phyloP scores from a whole-genome alignment of 106 monocot species.

The Xerophyta viscosa region DNA sequence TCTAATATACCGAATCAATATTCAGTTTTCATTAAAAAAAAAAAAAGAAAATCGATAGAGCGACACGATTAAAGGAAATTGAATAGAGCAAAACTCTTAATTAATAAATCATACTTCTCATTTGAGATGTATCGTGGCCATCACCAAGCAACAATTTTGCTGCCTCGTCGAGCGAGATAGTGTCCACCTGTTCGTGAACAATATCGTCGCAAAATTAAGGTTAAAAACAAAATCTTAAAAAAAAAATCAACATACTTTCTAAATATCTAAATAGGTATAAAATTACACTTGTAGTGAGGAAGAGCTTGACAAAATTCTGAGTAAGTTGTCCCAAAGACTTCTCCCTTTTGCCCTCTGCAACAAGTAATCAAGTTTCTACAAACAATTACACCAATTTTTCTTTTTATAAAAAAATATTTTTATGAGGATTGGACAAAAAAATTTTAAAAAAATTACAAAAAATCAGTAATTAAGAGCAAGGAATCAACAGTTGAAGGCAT shows the following conservation, averaged over 20 bases:
- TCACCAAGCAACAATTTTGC: slow-evolving; percentile 73
- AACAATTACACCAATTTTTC: not conserved
- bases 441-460: too few species aligned
- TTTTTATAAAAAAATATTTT: not conserved
- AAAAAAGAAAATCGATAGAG: not conserved
- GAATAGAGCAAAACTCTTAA: too few species aligned
- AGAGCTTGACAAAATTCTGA: slow-evolving; percentile 89
- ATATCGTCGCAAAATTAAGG: not conserved
- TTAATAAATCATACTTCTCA: slow-evolving; percentile 52
- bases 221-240: not conserved
- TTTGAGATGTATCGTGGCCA: slow-evolving; percentile 40
- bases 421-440: too few species aligned
- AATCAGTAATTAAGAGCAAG: not conserved
- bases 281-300: slow-evolving; percentile 64
- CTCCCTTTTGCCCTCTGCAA: slow-evolving; percentile 57
- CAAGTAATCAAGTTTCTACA: not conserved
- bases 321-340: slow-evolving; percentile 87
- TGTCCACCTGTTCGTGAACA: slow-evolving; percentile 41
- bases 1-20: not conserved
- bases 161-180: slow-evolving; percentile 81
- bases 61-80: not conserved
- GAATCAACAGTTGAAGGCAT: not conserved
- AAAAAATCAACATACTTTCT: not conserved
- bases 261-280: not conserved
- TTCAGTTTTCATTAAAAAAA: not conserved